Base-by-base conservation (phyloP, 495 filamentous ascomycete species). In the Staphylotrichum longicolle region DNA sequence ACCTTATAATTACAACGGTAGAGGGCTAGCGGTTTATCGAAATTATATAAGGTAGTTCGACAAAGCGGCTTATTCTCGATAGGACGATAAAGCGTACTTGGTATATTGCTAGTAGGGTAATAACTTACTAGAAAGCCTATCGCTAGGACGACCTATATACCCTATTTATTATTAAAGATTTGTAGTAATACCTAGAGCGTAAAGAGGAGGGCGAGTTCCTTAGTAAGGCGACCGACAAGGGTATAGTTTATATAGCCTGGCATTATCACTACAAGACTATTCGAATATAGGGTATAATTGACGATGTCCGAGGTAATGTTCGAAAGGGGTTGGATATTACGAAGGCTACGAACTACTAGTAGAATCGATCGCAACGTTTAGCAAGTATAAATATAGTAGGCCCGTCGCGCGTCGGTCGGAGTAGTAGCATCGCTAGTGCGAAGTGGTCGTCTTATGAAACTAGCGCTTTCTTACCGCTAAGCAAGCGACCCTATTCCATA, bases 131-230 rank as follows among this genome's bases (percentile, higher is more conserved):
- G 75, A 78, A 72, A 68, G 79, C 72, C 35, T 57, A 81, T 66
- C 67, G 66, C 41, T 66, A 80, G 62, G 70, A 60, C 45, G 54
- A 80, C 53, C 69, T 63, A 64, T 49, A 59, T 58, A 71, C 15
- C 37, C 67, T 68, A 27, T 68, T 83, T 57, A 69, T 80, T 6
- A 71, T 81, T 48, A 82, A 82, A 8, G 79, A 82, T 62, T 81
- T 72, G 8, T 82, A 72, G 78, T 77, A 82, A 58, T 77, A 77
- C 56, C 61, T 58, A 20, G 72, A 80, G 63, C 74, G 76, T 10
- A 70, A 72, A 39, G 77, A 82, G 55, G 78, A 82, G 63, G 75
- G 77, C 61, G 56, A 68, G 40, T 58, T 80, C 3, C 48, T 51
- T 5, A 3, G 48, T 33, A 30, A 51, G 10, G 48, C 48, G 48